These are phyloP conservation scores for Oenanthe sinensis DNA, from an alignment of 129 eudicot genomes.

Conservation along the genomic window DNA sequence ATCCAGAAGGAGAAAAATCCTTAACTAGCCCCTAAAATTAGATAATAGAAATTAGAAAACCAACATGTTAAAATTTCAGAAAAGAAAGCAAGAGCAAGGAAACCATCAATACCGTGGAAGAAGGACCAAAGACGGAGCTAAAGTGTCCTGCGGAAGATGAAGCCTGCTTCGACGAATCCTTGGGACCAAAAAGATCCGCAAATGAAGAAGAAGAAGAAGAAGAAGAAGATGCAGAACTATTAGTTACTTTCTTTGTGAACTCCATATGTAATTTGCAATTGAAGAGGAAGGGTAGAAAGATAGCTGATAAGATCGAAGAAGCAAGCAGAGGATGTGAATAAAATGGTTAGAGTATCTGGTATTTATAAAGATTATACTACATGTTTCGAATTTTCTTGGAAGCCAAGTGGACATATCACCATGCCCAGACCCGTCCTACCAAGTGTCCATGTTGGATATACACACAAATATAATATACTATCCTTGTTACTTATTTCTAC, in stretches of 20 bases:
- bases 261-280: conserved; percentile 31
- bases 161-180: conserved; percentile 26
- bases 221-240: conserved; percentile 17
- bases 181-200: conserved; percentile 74
- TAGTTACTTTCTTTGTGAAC: conserved; percentile 36
- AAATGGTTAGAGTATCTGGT: background rate
- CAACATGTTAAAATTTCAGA: background rate
- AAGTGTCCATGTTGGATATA: background rate
- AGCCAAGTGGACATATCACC: background rate
- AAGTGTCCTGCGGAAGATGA: conserved; percentile 44
- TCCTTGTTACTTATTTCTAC: background rate
- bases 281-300: background rate
- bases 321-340: background rate
- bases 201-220: conserved; percentile 26
- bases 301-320: no score
- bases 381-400: background rate
- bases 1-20: conserved; percentile 30
- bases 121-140: conserved; percentile 66
- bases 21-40: conserved; percentile 40
- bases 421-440: background rate
- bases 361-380: background rate
- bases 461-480: background rate
- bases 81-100: background rate
- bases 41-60: background rate
- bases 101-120: conserved; percentile 40